Conservation (phyloP, 352 stramenopile species). For the Phytopythium oedochilum region DNA sequence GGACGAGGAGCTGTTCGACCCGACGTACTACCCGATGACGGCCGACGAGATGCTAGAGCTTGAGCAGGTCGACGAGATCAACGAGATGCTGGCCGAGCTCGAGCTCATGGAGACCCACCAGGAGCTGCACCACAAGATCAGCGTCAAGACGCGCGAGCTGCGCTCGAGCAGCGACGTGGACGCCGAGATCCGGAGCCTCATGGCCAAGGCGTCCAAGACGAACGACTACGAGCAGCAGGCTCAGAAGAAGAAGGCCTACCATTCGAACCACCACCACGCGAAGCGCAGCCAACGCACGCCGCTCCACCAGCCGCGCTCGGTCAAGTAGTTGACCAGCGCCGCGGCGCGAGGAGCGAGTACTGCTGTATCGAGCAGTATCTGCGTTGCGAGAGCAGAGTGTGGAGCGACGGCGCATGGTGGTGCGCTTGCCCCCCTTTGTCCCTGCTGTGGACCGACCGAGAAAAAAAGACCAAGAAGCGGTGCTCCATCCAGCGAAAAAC, state of each 20-base stretch:
- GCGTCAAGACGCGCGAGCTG: constrained; percentile 51
- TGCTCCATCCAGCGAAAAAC: constrained; percentile 26
- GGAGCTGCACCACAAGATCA: constrained; percentile 56
- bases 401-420: constrained; percentile 2
- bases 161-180: constrained; percentile 50
- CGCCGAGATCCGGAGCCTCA: constrained; percentile 48
- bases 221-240: constrained; percentile 35
- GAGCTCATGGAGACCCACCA: constrained; percentile 77
- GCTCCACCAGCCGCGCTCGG: constrained; percentile 64
- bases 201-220: constrained; percentile 44
- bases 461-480: constrained; percentile 20
- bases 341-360: constrained; percentile 8
- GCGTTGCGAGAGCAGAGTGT: constrained; percentile 3
- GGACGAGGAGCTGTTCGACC: constrained; percentile 77
- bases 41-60: constrained; percentile 55
- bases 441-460: constrained; percentile 5
- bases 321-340: constrained; percentile 39
- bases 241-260: constrained; percentile 21
- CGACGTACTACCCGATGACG: constrained; percentile 54
- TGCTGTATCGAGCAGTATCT: constrained; percentile 8
- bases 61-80: constrained; percentile 78
- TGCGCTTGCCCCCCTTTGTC: background rate
- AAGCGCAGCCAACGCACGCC: constrained; percentile 48
- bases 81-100: constrained; percentile 71
- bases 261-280: constrained; percentile 18